Conservation (phyloP, 495 filamentous ascomycete genomes). For the Xylaria intraflava region DNA sequence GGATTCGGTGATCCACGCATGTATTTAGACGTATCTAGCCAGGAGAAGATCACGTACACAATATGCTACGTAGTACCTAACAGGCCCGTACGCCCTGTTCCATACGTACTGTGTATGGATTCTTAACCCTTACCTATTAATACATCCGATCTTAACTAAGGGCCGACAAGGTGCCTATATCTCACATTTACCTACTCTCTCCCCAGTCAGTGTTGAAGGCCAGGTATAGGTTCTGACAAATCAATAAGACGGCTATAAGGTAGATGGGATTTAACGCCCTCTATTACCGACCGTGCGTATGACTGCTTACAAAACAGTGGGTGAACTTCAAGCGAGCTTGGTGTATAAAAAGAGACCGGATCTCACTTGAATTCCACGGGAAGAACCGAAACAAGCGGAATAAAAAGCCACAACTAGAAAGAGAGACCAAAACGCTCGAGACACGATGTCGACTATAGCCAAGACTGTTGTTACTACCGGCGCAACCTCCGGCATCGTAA, state of each 20-base stretch:
- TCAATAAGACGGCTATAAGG: background rate
- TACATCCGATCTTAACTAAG: too few species aligned
- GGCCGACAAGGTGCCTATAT: too few species aligned
- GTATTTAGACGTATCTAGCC: too few species aligned
- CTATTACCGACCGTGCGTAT: background rate
- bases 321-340: background rate
- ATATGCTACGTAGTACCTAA: too few species aligned
- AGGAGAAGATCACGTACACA: too few species aligned
- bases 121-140: too few species aligned
- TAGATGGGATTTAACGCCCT: conserved; percentile 3
- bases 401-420: background rate
- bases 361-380: background rate
- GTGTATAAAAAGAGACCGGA: background rate
- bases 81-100: too few species aligned
- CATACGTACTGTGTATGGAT: too few species aligned
- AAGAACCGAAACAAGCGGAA: background rate
- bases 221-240: background rate
- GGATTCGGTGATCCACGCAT: too few species aligned
- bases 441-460: conserved; percentile 26
- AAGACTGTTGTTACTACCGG: conserved; percentile 43
- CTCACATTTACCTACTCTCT: too few species aligned
- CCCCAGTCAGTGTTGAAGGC: too few species aligned
- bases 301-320: conserved; percentile 2
- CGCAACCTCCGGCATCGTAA: conserved; percentile 38
- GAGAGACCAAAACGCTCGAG: background rate